A percentile compares a stretch with the other conserved stretches of the same genome.
These are phyloP conservation scores for Pilaira anomala DNA, from an alignment of 192 early-diverging fungal genomes.

Conservation along the genomic window DNA sequence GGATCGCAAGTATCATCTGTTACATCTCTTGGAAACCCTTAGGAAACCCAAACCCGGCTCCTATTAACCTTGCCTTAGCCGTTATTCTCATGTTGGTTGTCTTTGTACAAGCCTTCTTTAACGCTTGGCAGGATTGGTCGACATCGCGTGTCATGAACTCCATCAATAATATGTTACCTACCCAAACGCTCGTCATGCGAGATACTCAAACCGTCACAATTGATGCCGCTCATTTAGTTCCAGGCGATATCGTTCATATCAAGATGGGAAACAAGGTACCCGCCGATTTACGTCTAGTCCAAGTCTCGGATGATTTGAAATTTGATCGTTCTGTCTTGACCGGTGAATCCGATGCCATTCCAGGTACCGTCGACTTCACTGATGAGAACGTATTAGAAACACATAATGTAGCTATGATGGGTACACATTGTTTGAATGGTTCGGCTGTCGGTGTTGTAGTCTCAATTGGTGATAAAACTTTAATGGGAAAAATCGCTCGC, in stretches of 20 bases:
- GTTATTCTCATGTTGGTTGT: constrained; percentile 65
- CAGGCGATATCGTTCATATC: constrained; percentile 78
- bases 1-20: constrained; percentile 64
- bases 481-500: constrained; percentile 74
- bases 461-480: constrained; percentile 68
- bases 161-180: constrained; percentile 68
- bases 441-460: constrained; percentile 71
- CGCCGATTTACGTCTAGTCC: constrained; percentile 71
- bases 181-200: constrained; percentile 64
- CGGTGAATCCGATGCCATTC: constrained; percentile 68
- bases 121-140: constrained; percentile 68
- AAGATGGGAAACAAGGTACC: constrained; percentile 83
- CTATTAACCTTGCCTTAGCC: constrained; percentile 57
- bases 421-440: constrained; percentile 67
- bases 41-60: constrained; percentile 43
- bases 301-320: constrained; percentile 62
- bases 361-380: constrained; percentile 58
- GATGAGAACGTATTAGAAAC: constrained; percentile 76
- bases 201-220: constrained; percentile 61
- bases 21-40: constrained; percentile 65
- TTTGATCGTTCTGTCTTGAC: constrained; percentile 81
- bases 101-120: constrained; percentile 64
- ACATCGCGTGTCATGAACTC: constrained; percentile 66
- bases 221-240: constrained; percentile 68
- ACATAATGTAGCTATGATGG: constrained; percentile 80